Evolutionary conservation across 345 rosid species (phyloP), one percentile per base, ranked within the genome.

Genomic region (Bruguiera gymnorhiza): DNA sequence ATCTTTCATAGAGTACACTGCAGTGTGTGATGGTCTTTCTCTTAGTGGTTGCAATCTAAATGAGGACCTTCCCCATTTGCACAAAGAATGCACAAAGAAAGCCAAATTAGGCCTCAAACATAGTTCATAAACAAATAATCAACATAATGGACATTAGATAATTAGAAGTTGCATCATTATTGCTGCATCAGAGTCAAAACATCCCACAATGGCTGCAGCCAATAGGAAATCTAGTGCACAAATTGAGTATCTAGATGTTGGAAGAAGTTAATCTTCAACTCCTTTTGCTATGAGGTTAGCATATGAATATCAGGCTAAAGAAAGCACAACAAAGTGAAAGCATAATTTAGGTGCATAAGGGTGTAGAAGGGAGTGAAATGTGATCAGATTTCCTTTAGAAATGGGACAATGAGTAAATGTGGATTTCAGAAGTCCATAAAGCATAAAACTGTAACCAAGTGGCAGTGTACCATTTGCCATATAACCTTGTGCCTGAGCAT

Each of bases 391-490:
- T 43, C 48, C 48, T 4, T 10, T 4, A 43, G 48, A 43, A 43
- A 43, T 18, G 13, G 9, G 46, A 6, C 48, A 3, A 4, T 54
- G 43, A 29, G 9, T 36, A 37, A 29, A 31, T 50, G n/a, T n/a
- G 29, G 55, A 60, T 43, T 34, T 56, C 69, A 29, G 11, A 26
- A 67, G 34, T 57, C 43, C 43, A 60, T 9, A 20, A 37, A 19
- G 34, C 39, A 52, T 8, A 23, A 7, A 32, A 59, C 27, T 1
- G 6, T 46, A 39, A 11, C 58, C 15, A n/a, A n/a, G 56, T 31
- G 29, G 63, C 60, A 52, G 20, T 39, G 32, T 21, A 68, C 54
- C 19, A 50, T 24, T 65, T 46, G 43, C 56, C 29, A 63, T 64
- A 30, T 31, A 24, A 23, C 23, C 63, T 21, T 54, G 18, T 26